Evolutionary conservation across 1,139 yeast species (phyloP), one percentile per base, ranked within the genome.

Genomic region (Debaryomyces udenii): DNA sequence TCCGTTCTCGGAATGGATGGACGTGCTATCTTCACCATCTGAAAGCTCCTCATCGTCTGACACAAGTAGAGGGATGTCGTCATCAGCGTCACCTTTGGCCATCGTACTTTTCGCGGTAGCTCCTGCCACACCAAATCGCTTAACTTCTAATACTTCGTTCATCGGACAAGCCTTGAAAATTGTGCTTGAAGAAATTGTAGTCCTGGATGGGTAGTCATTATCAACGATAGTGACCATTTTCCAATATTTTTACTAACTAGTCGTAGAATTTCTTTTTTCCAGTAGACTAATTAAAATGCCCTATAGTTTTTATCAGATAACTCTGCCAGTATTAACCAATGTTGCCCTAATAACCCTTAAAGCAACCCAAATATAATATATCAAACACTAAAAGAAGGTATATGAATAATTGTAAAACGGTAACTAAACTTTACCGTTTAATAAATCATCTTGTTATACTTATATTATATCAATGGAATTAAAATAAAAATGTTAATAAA

Each of bases 31-130:
- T 28, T 62, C 68, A 31, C 53, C 55, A 27, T 63, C 68, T 4
- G 65, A 58, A n/a, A 42, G 46, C 13, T 53, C 63, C 31, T 61
- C 68, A 45, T 56, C 49, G 42, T 64, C 69, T 15, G 68, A 59
- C n/a, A 64, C 53, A 23, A 64, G 52, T 27, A 56, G 51, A 7
- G 69, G 69, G 37, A 62, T 51, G 39, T 63, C 61, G 31, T 51
- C 57, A 20, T 49, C 41, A 24, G 48, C 40, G 29, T 45, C 49
- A 20, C 34, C 36, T 28, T 39, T 41, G 22, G 22, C 5, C 22
- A 20, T 20, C 18, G 31, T 31, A 9, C 28, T 35, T 27, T 15
- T 32, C 35, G 27, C 26, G 28, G 27, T 22, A 28, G 28, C 35
- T 24, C 24, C 27, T 28, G 23, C 28, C 32, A 37, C 34, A 14